Evolutionary conservation across 768 basidiomycete species (phyloP).

Genomic region (Mycena belliarum): DNA sequence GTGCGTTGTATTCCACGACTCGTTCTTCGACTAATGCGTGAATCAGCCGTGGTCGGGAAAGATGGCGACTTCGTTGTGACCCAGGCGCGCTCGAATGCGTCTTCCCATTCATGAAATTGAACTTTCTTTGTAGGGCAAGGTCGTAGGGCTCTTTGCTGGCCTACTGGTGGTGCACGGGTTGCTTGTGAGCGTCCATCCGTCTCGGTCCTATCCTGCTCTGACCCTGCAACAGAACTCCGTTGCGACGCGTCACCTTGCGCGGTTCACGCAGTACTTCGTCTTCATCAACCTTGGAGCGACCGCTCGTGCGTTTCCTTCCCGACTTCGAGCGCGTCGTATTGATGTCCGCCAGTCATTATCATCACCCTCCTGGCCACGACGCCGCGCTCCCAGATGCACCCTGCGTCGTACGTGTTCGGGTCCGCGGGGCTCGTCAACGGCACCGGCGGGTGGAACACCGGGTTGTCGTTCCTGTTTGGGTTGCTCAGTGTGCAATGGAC

Average conservation of each 20-base stretch:
- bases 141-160: slow-evolving; percentile 75
- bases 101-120: neutral
- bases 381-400: slow-evolving; percentile 74
- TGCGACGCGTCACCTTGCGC: slow-evolving; percentile 73
- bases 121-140: slow-evolving; percentile 51
- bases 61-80: slow-evolving; percentile 63
- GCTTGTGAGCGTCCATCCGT: slow-evolving; percentile 41
- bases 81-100: slow-evolving; percentile 34
- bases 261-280: slow-evolving; percentile 74
- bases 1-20: neutral
- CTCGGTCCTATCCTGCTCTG: neutral
- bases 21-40: too few relatives aligned
- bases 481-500: slow-evolving; percentile 88
- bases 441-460: slow-evolving; percentile 77
- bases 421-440: slow-evolving; percentile 72
- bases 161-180: slow-evolving; percentile 79
- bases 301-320: slow-evolving; percentile 43
- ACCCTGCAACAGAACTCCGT: slow-evolving; percentile 56
- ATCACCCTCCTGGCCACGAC: slow-evolving; percentile 81
- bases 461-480: slow-evolving; percentile 83
- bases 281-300: slow-evolving; percentile 88
- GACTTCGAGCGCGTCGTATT: neutral
- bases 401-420: slow-evolving; percentile 80
- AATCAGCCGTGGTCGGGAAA: slow-evolving; percentile 52
- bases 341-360: slow-evolving; percentile 65